A percentile compares a stretch with the other conserved stretches of the same genome.
These are phyloP conservation scores for Aphanomyces stellatus DNA, from an alignment of 352 stramenopile species.

Conservation along the genomic window DNA sequence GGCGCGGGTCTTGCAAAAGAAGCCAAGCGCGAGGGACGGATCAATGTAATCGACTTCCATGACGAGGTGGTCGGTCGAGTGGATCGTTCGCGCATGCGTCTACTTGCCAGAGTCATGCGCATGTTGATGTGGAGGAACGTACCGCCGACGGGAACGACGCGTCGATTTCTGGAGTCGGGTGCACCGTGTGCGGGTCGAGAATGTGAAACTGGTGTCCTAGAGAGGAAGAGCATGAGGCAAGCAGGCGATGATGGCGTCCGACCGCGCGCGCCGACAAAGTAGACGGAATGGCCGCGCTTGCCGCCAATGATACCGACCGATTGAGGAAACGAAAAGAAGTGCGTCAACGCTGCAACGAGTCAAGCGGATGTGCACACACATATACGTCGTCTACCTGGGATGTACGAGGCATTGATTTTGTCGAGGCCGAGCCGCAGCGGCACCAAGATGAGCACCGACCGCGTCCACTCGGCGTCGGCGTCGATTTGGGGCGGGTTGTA, in stretches of 20 bases:
- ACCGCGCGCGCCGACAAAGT: conserved; percentile 90
- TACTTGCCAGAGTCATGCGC: conserved; percentile 26
- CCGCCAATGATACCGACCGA: conserved; percentile 93
- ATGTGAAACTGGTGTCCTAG: conserved; percentile 23
- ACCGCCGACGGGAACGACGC: conserved; percentile 21
- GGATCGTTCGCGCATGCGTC: conserved; percentile 51
- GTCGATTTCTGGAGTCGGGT: conserved; percentile 23
- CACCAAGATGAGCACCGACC: conserved; percentile 86
- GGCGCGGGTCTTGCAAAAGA: conserved; percentile 76
- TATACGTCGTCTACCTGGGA: conserved; percentile 26
- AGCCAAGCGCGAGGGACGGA: conserved; percentile 89
- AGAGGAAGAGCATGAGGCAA: too few relatives aligned
- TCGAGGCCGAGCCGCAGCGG: conserved; percentile 89
- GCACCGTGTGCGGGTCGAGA: conserved; percentile 36
- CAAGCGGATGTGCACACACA: not conserved
- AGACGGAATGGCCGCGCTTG: conserved; percentile 91
- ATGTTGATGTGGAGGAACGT: not conserved
- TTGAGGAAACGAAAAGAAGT: conserved; percentile 85
- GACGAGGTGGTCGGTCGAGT: conserved; percentile 45
- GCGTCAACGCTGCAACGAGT: conserved; percentile 31
- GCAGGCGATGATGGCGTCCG: conserved; percentile 35
- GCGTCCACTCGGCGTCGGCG: conserved; percentile 62
- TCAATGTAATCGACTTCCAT: conserved; percentile 87
- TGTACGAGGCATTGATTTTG: conserved; percentile 71
- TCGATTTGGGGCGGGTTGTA: conserved; percentile 51